Conservation (phyloP, 345 rosid species). For the Eucalyptus camaldulensis region DNA sequence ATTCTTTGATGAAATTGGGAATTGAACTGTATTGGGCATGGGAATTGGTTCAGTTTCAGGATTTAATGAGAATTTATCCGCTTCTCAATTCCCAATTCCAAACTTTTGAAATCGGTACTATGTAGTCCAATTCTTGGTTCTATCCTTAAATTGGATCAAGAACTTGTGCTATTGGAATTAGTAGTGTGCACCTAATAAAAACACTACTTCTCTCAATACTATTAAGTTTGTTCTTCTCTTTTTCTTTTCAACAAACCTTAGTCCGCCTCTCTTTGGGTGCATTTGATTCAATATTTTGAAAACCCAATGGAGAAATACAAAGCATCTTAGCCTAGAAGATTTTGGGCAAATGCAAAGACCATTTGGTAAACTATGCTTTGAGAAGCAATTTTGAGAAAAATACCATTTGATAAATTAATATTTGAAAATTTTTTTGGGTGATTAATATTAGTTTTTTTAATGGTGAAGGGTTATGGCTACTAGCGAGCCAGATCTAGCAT, state of each 20-base stretch:
- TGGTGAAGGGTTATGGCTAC: fast-evolving
- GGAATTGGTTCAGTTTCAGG: not conserved
- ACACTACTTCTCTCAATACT: not conserved
- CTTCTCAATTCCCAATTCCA: not conserved
- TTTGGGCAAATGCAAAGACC: fast-evolving
- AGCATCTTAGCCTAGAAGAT: too few relatives aligned
- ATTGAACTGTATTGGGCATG: too few relatives aligned
- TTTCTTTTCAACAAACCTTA: not conserved
- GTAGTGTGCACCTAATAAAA: not conserved
- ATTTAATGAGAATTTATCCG: too few relatives aligned
- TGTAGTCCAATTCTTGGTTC: not conserved
- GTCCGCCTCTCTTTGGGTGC: not conserved
- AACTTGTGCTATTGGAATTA: not conserved
- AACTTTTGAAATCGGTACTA: not conserved
- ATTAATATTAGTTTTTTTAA: too few relatives aligned
- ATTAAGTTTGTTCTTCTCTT: not conserved
- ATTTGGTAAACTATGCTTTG: fast-evolving
- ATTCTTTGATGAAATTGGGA: not conserved
- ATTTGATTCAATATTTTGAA: too few relatives aligned
- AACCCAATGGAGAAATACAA: too few relatives aligned
- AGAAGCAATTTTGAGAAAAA: too few relatives aligned
- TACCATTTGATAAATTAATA: too few relatives aligned
- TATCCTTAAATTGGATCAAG: not conserved
- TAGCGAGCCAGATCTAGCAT: fast-evolving
- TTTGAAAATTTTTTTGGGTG: fast-evolving